Evolutionary conservation across 768 basidiomycete species (phyloP).

Genomic region (Scleroderma bovista): DNA sequence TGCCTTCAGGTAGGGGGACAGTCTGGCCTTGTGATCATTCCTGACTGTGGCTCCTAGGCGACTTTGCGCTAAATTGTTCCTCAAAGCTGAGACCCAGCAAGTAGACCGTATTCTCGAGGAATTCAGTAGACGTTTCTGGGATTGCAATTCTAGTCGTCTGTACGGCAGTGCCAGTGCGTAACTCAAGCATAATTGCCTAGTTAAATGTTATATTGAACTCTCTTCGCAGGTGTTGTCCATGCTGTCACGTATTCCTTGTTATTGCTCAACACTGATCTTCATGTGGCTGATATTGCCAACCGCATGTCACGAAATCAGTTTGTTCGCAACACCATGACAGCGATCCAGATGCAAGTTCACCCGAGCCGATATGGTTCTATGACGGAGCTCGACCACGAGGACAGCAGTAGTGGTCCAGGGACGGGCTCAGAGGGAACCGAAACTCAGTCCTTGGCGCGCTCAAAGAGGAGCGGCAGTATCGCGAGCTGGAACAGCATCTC

Average conservation of each 20-base stretch:
- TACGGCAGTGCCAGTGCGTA: slow-evolving; percentile 81
- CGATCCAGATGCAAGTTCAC: slow-evolving; percentile 75
- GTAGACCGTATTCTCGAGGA: slow-evolving; percentile 93
- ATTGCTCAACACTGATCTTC: slow-evolving; percentile 93
- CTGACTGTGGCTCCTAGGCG: slow-evolving; percentile 40
- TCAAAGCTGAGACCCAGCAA: slow-evolving; percentile 97
- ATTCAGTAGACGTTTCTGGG: slow-evolving; percentile 87
- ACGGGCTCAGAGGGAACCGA: slow-evolving; percentile 55
- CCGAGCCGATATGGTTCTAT: slow-evolving; percentile 50
- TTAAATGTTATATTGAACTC: slow-evolving; percentile 2
- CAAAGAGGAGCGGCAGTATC: slow-evolving; percentile 78
- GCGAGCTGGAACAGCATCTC: slow-evolving; percentile 81
- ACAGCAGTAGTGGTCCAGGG: slow-evolving; percentile 53
- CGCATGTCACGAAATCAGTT: slow-evolving; percentile 94
- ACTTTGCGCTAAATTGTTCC: slow-evolving; percentile 84
- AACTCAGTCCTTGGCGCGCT: slow-evolving; percentile 39
- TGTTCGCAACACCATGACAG: slow-evolving; percentile 83
- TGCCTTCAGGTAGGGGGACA: slow-evolving; percentile 92
- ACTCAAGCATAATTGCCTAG: background rate
- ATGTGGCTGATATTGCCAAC: slow-evolving; percentile 82
- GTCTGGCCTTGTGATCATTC: too few relatives aligned
- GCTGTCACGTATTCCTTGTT: slow-evolving; percentile 90
- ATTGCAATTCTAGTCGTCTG: slow-evolving; percentile 77
- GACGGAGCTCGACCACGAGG: slow-evolving; percentile 63
- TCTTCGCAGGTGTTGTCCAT: slow-evolving; percentile 76